Evolutionary conservation across 2,329 filamentous ascomycete species (phyloP).

Genomic region (Chaetothyriales sp.): DNA sequence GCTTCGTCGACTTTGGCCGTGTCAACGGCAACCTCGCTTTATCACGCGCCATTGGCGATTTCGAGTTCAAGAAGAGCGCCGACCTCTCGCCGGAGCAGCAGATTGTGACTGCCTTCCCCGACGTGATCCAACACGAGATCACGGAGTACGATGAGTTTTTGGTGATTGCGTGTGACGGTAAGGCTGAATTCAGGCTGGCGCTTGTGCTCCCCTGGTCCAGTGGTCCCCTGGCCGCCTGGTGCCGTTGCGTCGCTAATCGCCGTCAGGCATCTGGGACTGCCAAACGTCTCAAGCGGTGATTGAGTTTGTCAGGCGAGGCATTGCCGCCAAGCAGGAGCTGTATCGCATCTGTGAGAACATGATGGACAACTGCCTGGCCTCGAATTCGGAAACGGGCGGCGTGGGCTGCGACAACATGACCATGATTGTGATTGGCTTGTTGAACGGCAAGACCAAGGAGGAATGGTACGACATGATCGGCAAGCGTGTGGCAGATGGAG

Average conservation of each 20-base stretch:
- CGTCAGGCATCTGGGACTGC: constrained; percentile 93
- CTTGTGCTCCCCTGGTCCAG: neutral
- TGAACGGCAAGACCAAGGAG: constrained; percentile 85
- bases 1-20: constrained; percentile 95
- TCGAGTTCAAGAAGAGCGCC: constrained; percentile 99
- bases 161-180: constrained; percentile 84
- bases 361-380: constrained; percentile 99
- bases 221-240: no score
- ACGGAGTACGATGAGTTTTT: constrained; percentile 91
- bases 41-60: constrained; percentile 94
- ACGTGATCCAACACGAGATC: constrained; percentile 82
- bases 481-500: constrained; percentile 85
- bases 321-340: constrained; percentile 89
- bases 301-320: constrained; percentile 91
- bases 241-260: constrained; percentile 3
- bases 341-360: constrained; percentile 97
- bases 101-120: constrained; percentile 93
- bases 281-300: constrained; percentile 95
- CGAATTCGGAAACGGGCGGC: constrained; percentile 93
- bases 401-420: constrained; percentile 99
- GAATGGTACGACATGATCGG: constrained; percentile 97
- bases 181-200: constrained; percentile 44
- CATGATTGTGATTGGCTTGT: constrained; percentile 78
- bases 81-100: constrained; percentile 96
- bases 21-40: constrained; percentile 96